phyloP scores from a whole-genome alignment of 257 asterid genomes.

The Solanum virginianum region DNA sequence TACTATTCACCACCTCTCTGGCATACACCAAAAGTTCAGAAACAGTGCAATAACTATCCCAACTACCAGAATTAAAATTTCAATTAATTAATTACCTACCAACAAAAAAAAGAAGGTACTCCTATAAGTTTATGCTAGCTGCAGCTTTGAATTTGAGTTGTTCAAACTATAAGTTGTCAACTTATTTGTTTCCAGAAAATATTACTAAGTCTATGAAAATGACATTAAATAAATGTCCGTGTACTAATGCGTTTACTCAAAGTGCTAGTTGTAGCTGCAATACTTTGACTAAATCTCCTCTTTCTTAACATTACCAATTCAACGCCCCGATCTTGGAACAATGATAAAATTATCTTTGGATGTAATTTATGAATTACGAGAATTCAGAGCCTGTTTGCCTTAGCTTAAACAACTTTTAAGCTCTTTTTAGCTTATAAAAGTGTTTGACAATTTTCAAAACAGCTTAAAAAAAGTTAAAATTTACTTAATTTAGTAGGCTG shows the following conservation, averaged over 20 bases:
- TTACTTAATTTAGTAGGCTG: too few species aligned
- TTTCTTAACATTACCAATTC: background rate
- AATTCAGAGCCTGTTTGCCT: too few species aligned
- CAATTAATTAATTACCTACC: background rate
- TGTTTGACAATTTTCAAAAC: too few species aligned
- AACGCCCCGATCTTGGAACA: background rate
- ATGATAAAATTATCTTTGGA: background rate
- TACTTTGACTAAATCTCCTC: background rate
- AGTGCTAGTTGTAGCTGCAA: background rate
- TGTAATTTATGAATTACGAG: background rate
- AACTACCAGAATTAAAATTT: background rate
- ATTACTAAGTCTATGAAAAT: background rate
- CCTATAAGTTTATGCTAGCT: background rate
- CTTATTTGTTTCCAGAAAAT: background rate
- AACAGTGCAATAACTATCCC: background rate
- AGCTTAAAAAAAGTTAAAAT: too few species aligned
- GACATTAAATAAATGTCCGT: background rate
- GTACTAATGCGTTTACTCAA: background rate
- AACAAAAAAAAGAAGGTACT: background rate
- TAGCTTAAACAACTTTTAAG: too few species aligned
- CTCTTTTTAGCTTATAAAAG: too few species aligned
- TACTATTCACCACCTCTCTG: background rate
- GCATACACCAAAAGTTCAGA: background rate
- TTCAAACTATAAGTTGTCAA: background rate
- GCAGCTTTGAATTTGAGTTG: background rate